Base-by-base conservation (phyloP, 2,329 filamentous ascomycete species). In the Alternaria solani region DNA sequence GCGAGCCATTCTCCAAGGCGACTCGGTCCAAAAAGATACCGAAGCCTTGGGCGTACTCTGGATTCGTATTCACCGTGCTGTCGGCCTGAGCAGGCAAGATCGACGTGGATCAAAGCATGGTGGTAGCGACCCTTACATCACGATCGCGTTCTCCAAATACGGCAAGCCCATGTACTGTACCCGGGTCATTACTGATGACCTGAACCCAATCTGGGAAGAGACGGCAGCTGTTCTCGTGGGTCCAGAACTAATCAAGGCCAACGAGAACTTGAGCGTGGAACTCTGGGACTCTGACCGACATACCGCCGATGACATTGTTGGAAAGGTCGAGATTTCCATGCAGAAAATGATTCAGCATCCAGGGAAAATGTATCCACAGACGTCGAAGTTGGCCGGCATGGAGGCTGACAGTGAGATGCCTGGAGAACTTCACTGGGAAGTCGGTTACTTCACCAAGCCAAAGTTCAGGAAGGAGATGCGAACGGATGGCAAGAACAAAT, bases 111-210 rank as follows among this genome's bases (percentile, higher is more conserved):
- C 89, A 71, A 86, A 90, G 53, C 91, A 93, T 18, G 94, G 95
- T 34, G 94, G 94, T 44, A 96, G 92, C 51, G 95, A 99, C 69
- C 93, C 94, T 0, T 98, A 98, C 78, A 96, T 98, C 75, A 97
- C 94, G 32, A 85, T 98, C 36, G 90, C 91, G 41, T 98, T 96
- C 83, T 96, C 92, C 72, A 97, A 98, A 78, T 98, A 97, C 70
- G 92, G 91, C 57, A 99, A 99, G 81, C 94, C 94, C 2, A 96
- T 97, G 87, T 98, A 97, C 79, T 97, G 94, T 79, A 98, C 95
- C 1, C 89, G 95, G 48, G 94, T 98, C 52, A 97, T 98, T 65
- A 93, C 94, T 53, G 94, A 98, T 73, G 91, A 97, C 68, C 85
- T 97, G 55, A 96, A 98, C 72, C 95, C 95, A 0, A 85, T 97